phyloP scores from a whole-genome alignment of 2,329 filamentous ascomycete species.

The Sordariomycetes sp. region DNA sequence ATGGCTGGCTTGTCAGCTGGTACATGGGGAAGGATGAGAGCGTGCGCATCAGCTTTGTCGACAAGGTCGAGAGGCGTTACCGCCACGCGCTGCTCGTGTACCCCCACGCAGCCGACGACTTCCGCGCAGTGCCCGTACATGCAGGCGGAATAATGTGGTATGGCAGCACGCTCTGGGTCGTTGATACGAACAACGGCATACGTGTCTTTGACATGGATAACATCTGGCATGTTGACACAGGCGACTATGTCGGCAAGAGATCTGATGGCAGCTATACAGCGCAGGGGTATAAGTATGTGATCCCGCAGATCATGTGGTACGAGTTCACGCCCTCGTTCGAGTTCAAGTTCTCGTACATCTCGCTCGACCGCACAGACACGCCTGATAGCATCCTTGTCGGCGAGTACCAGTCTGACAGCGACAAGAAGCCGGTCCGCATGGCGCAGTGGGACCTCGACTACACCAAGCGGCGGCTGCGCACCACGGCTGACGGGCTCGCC shows the following conservation, averaged over 20 bases:
- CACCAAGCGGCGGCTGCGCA: conserved; percentile 14
- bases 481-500: conserved; percentile 8
- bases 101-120: conserved; percentile 19
- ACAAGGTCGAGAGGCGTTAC: conserved; percentile 16
- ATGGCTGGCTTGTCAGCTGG: conserved; percentile 23
- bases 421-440: conserved; percentile 14
- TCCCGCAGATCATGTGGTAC: conserved; percentile 20
- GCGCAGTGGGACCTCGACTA: conserved; percentile 19
- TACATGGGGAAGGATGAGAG: conserved; percentile 14
- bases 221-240: conserved; percentile 20
- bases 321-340: conserved; percentile 14
- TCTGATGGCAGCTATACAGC: conserved; percentile 17
- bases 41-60: conserved; percentile 19
- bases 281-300: conserved; percentile 19
- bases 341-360: conserved; percentile 21
- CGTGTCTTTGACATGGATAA: conserved; percentile 24
- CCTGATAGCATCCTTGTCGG: conserved; percentile 20
- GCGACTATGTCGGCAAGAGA: conserved; percentile 19
- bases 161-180: conserved; percentile 20
- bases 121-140: conserved; percentile 19
- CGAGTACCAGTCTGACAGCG: conserved; percentile 17
- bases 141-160: conserved; percentile 25
- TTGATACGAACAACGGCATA: conserved; percentile 21
- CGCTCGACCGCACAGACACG: conserved; percentile 20
- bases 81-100: conserved; percentile 22